phyloP scores from a whole-genome alignment of 2,329 filamentous ascomycete species.

The Ascosphaera apis region DNA sequence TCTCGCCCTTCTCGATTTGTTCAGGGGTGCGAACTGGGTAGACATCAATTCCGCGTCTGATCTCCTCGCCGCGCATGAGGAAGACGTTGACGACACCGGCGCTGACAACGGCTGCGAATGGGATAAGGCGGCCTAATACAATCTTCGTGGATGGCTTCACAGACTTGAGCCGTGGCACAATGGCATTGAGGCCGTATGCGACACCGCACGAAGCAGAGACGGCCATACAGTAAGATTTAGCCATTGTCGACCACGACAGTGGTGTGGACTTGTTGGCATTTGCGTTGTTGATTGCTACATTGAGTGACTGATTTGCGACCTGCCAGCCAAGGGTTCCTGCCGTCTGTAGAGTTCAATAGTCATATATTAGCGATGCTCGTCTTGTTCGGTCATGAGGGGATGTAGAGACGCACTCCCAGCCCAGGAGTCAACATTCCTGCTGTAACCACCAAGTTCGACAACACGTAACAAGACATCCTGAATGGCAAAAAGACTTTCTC shows the following conservation, averaged over 20 bases:
- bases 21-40: slow-evolving; percentile 55
- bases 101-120: slow-evolving; percentile 82
- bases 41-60: slow-evolving; percentile 75
- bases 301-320: slow-evolving; percentile 87
- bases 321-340: slow-evolving; percentile 83
- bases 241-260: slow-evolving; percentile 54
- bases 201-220: slow-evolving; percentile 87
- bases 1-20: slow-evolving; percentile 42
- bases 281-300: slow-evolving; percentile 91
- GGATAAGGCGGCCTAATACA: slow-evolving; percentile 67
- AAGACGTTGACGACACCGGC: slow-evolving; percentile 89
- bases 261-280: slow-evolving; percentile 97
- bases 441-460: slow-evolving; percentile 86
- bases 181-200: slow-evolving; percentile 69
- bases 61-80: slow-evolving; percentile 93
- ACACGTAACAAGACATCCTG: slow-evolving; percentile 87
- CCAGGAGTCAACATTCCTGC: slow-evolving; percentile 91
- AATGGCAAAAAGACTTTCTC: slow-evolving; percentile 82
- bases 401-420: slow-evolving; percentile 35
- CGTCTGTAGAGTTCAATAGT: slow-evolving; percentile 28
- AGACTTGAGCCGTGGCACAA: slow-evolving; percentile 63
- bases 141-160: slow-evolving; percentile 53
- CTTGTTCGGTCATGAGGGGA: neutral
- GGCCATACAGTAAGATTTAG: slow-evolving; percentile 75
- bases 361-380: neutral